Evolutionary conservation across 768 basidiomycete species (phyloP).

Genomic region (Imleria badia): DNA sequence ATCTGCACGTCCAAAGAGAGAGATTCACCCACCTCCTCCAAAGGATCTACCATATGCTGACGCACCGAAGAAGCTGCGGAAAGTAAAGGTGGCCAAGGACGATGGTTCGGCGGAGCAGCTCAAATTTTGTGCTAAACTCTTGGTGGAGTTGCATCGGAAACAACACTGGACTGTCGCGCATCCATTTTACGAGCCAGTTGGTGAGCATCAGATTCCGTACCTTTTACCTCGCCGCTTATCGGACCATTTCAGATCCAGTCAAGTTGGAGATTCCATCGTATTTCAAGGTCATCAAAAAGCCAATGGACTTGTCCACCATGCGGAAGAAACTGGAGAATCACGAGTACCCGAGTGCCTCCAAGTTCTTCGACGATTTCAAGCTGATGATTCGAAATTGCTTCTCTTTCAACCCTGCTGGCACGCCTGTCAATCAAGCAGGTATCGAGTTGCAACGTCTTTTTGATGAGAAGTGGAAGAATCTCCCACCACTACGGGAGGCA

Average conservation of each 20-base stretch:
- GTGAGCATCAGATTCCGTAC: slow-evolving; percentile 48
- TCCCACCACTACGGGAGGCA: slow-evolving; percentile 61
- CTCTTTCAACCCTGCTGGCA: slow-evolving; percentile 85
- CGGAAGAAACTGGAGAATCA: slow-evolving; percentile 75
- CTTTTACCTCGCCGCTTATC: neutral
- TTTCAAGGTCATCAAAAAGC: slow-evolving; percentile 84
- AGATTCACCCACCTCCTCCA: slow-evolving; percentile 93
- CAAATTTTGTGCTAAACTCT: slow-evolving; percentile 73
- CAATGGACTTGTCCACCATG: slow-evolving; percentile 95
- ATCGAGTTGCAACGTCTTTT: slow-evolving; percentile 83
- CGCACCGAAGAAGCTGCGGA: slow-evolving; percentile 65
- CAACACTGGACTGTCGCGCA: slow-evolving; percentile 68
- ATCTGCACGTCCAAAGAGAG: slow-evolving; percentile 87
- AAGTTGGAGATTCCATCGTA: slow-evolving; percentile 82
- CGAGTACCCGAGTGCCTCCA: slow-evolving; percentile 73
- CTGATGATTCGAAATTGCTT: slow-evolving; percentile 95
- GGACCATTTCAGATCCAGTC: slow-evolving; percentile 57
- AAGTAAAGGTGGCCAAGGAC: slow-evolving; percentile 57
- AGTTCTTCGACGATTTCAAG: slow-evolving; percentile 90
- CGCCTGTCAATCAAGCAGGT: slow-evolving; percentile 84
- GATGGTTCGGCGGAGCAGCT: slow-evolving; percentile 80
- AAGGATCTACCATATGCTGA: slow-evolving; percentile 88
- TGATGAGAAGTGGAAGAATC: slow-evolving; percentile 84
- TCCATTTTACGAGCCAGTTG: slow-evolving; percentile 94
- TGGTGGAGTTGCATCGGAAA: slow-evolving; percentile 77